Evolutionary conservation across 2,329 filamentous ascomycete species (phyloP).

Genomic region (Xylariaceae sp.): DNA sequence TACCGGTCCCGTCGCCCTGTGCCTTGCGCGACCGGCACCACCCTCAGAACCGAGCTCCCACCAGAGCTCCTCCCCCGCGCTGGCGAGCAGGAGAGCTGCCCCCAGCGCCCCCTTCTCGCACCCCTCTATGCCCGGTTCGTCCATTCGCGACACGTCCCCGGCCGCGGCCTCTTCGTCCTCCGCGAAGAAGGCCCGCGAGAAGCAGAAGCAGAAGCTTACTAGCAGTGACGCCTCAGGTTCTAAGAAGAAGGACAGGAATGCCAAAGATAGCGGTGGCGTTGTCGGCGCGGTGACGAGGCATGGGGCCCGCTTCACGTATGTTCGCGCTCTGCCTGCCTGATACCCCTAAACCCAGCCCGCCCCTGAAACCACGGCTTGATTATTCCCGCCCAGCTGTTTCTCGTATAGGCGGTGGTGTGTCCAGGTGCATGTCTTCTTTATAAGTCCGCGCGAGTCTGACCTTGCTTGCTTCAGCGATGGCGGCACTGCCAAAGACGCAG

Average conservation of each 20-base stretch:
- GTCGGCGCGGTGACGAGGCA: slow-evolving; percentile 29
- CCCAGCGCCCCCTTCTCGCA: slow-evolving; percentile 19
- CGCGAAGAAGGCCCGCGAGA: slow-evolving; percentile 19
- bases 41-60: slow-evolving; percentile 15
- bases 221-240: slow-evolving; percentile 22
- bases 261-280: slow-evolving; percentile 27
- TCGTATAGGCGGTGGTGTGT: too few relatives aligned
- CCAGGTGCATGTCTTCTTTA: too few relatives aligned
- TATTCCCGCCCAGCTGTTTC: too few relatives aligned
- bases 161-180: slow-evolving; percentile 20
- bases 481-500: slow-evolving; percentile 16
- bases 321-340: slow-evolving; percentile 5
- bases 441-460: slow-evolving; percentile 7
- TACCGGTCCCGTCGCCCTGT: slow-evolving; percentile 4
- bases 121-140: slow-evolving; percentile 30
- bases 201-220: slow-evolving; percentile 25
- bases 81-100: slow-evolving; percentile 27
- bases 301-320: slow-evolving; percentile 26
- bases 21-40: slow-evolving; percentile 4
- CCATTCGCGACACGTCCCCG: slow-evolving; percentile 23
- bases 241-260: slow-evolving; percentile 30
- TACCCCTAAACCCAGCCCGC: not conserved
- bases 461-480: slow-evolving; percentile 10
- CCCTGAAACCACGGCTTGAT: too few relatives aligned
- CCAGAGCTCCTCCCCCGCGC: slow-evolving; percentile 26